Percentiles rank a stretch among this genome's conserved stretches.
Evolutionary conservation across 371 early-diverging fungal genomes (phyloP).

Genomic region (Basidiobolus meristosporus): DNA sequence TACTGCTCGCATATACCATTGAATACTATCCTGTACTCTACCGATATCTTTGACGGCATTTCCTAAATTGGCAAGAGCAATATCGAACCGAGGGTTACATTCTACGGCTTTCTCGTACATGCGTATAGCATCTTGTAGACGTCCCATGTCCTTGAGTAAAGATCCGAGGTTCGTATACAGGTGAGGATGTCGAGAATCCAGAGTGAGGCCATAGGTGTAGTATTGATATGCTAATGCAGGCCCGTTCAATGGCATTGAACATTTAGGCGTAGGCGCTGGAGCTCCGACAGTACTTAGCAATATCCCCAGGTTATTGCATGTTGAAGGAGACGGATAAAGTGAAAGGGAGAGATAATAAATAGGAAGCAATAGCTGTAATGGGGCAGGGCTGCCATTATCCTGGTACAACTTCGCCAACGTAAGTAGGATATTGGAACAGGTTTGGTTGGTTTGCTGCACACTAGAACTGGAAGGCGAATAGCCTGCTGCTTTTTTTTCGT

Average conservation of each 20-base stretch:
- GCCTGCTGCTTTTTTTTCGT: too few species aligned
- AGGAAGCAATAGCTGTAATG: conserved; percentile 42
- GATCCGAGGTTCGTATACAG: conserved; percentile 80
- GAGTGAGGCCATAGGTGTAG: conserved; percentile 67
- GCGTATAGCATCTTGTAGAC: conserved; percentile 55
- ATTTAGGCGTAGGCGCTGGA: conserved; percentile 19
- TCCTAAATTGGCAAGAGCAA: conserved; percentile 78
- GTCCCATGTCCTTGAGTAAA: conserved; percentile 71
- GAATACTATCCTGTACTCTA: conserved; percentile 70
- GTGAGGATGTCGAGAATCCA: conserved; percentile 72
- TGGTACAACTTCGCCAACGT: conserved; percentile 76
- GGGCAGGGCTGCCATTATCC: conserved; percentile 39
- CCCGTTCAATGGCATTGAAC: conserved; percentile 22
- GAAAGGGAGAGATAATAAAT: conserved; percentile 69
- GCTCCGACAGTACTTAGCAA: conserved; percentile 54
- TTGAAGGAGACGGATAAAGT: conserved; percentile 66
- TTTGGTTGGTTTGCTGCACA: conserved; percentile 53
- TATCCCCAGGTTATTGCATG: conserved; percentile 79
- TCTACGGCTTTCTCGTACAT: conserved; percentile 84
- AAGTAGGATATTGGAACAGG: conserved; percentile 56
- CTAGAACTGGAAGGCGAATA: too few species aligned
- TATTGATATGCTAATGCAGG: conserved; percentile 57
- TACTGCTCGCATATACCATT: conserved; percentile 72
- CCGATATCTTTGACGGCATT: conserved; percentile 82
- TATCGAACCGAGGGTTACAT: conserved; percentile 69